Conservation (phyloP, 192 early-diverging fungal genomes). For the Fimicolochytrium jonesii region DNA sequence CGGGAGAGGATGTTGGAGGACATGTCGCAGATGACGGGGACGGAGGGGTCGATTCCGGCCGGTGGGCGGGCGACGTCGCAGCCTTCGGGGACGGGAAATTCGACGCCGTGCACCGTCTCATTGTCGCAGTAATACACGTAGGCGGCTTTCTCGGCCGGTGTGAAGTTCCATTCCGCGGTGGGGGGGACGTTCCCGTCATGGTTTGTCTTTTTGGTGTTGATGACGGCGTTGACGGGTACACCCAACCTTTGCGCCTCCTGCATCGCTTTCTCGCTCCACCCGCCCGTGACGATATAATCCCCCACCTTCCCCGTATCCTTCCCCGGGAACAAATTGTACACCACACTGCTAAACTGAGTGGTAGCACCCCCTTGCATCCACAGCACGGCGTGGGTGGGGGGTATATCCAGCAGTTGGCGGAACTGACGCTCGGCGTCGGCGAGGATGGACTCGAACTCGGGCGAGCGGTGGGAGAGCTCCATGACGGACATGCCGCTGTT, state of each 20-base stretch:
- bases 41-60: slow-evolving; percentile 14
- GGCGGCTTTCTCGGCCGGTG: slow-evolving; percentile 56
- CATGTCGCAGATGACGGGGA: slow-evolving; percentile 71
- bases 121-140: slow-evolving; percentile 98
- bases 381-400: slow-evolving; percentile 80
- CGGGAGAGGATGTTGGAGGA: slow-evolving; percentile 41
- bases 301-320: slow-evolving; percentile 40
- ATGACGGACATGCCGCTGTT: slow-evolving; percentile 85
- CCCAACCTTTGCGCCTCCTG: slow-evolving; percentile 79
- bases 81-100: slow-evolving; percentile 51
- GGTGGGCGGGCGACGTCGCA: background rate
- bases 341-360: slow-evolving; percentile 84
- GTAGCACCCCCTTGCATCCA: slow-evolving; percentile 97
- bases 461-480: slow-evolving; percentile 93
- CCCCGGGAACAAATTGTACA: slow-evolving; percentile 75
- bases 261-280: slow-evolving; percentile 83
- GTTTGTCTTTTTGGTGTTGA: slow-evolving; percentile 59
- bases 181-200: slow-evolving; percentile 55
- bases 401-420: slow-evolving; percentile 69
- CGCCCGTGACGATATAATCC: slow-evolving; percentile 90
- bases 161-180: slow-evolving; percentile 61
- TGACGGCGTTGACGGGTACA: slow-evolving; percentile 73
- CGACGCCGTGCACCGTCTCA: slow-evolving; percentile 96
- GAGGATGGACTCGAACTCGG: slow-evolving; percentile 73
- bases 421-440: slow-evolving; percentile 69